A percentile compares a stretch with the other conserved stretches of the same genome.
Evolutionary conservation across 352 stramenopile genomes (phyloP).

Genomic region (Globisporangium ultimum): DNA sequence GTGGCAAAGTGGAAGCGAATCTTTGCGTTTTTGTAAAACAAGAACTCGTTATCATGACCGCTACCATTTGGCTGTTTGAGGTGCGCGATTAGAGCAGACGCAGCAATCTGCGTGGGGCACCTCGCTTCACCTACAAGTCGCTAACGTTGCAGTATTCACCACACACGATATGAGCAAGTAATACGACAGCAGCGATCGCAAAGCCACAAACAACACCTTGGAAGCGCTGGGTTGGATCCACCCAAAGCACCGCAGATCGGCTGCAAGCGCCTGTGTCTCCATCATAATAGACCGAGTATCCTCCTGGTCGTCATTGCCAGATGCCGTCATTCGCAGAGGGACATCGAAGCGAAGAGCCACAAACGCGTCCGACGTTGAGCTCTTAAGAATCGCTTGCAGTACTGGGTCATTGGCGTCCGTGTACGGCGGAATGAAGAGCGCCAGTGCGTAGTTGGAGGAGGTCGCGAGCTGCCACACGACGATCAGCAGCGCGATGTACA

Average conservation of each 20-base stretch:
- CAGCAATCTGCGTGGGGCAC: neutral
- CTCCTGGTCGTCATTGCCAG: neutral
- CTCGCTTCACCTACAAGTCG: constrained; percentile 2
- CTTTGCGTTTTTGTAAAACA: constrained; percentile 7
- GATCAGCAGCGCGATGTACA: constrained; percentile 3
- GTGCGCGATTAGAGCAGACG: neutral
- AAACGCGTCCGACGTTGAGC: neutral
- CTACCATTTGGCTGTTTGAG: neutral
- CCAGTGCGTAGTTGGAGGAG: neutral
- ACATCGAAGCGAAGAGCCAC: constrained; percentile 6
- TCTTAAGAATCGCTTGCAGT: too few relatives aligned
- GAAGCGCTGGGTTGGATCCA: too few relatives aligned
- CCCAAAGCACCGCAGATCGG: constrained; percentile 4
- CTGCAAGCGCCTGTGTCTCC: neutral
- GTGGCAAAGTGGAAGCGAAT: constrained; percentile 26
- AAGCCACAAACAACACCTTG: too few relatives aligned
- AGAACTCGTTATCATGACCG: neutral
- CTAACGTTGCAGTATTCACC: too few relatives aligned
- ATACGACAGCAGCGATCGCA: neutral
- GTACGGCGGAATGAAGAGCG: neutral
- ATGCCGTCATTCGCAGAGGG: neutral
- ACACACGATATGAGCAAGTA: too few relatives aligned
- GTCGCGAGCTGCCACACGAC: constrained; percentile 2
- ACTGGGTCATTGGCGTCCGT: too few relatives aligned
- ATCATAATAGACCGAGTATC: neutral